Conservation (phyloP, 2,329 filamentous ascomycete species). For the Chalaropsis thielavioides region DNA sequence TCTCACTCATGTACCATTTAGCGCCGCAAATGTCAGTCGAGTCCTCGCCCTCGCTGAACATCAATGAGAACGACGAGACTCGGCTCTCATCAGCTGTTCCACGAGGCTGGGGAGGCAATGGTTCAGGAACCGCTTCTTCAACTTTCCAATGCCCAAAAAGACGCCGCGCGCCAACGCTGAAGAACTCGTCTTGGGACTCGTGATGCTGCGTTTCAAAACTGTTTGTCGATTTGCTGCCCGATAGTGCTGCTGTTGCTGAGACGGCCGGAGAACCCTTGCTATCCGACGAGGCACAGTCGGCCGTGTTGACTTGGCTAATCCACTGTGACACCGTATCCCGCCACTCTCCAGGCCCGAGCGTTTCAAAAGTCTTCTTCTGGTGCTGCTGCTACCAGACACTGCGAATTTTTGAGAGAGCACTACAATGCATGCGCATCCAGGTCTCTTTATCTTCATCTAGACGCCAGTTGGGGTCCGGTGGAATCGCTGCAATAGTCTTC, state of each 20-base stretch:
- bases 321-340: neutral
- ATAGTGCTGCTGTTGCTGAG: neutral
- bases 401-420: neutral
- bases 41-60: neutral
- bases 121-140: neutral
- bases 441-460: too few species aligned
- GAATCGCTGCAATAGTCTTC: neutral
- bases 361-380: neutral
- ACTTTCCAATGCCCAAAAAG: neutral
- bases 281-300: neutral
- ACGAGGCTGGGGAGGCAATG: neutral
- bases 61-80: neutral
- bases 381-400: neutral
- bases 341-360: neutral
- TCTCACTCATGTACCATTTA: slow-evolving; percentile 1
- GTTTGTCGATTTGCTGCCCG: neutral
- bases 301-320: neutral
- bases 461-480: neutral
- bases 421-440: neutral
- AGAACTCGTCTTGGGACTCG: neutral
- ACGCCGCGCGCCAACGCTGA: neutral
- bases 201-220: neutral
- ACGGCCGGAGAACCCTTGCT: neutral
- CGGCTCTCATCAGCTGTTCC: neutral
- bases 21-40: neutral